Conservation (phyloP, 1,284 basidiomycete genomes). For the Earliella scabrosa region DNA sequence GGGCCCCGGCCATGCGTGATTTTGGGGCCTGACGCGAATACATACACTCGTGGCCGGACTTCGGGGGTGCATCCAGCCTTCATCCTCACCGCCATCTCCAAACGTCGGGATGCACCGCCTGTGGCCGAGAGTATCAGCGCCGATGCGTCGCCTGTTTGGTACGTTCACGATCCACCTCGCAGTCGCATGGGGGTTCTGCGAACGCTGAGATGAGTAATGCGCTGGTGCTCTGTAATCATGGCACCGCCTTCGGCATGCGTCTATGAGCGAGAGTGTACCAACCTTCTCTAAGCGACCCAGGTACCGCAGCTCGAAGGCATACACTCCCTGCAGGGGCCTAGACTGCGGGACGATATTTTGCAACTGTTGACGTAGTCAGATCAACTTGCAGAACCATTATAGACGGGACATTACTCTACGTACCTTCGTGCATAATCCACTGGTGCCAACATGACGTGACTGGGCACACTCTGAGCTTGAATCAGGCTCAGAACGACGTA, state of each 20-base stretch:
- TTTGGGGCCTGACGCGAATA: conserved; percentile 8
- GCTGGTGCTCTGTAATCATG: too few species aligned
- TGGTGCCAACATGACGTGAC: neutral
- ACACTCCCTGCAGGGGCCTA: neutral
- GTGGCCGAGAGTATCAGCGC: neutral
- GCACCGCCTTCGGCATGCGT: too few species aligned
- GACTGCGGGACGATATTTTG: neutral
- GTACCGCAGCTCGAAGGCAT: neutral
- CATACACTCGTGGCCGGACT: neutral
- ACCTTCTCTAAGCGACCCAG: too few species aligned
- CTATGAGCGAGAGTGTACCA: too few species aligned
- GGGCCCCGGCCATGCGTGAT: conserved; percentile 1
- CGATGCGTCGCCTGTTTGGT: neutral
- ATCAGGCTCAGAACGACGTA: neutral
- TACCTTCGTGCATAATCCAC: neutral
- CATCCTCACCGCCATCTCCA: conserved; percentile 2
- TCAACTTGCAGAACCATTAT: too few species aligned
- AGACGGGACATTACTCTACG: neutral
- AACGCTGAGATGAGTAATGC: too few species aligned
- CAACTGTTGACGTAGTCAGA: neutral
- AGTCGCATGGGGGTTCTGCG: too few species aligned
- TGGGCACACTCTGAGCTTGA: neutral
- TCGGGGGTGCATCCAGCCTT: neutral
- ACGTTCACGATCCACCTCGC: too few species aligned
- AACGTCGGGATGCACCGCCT: neutral